Conservation (phyloP, 805 yeast genomes). For the Candida lessepsii region DNA sequence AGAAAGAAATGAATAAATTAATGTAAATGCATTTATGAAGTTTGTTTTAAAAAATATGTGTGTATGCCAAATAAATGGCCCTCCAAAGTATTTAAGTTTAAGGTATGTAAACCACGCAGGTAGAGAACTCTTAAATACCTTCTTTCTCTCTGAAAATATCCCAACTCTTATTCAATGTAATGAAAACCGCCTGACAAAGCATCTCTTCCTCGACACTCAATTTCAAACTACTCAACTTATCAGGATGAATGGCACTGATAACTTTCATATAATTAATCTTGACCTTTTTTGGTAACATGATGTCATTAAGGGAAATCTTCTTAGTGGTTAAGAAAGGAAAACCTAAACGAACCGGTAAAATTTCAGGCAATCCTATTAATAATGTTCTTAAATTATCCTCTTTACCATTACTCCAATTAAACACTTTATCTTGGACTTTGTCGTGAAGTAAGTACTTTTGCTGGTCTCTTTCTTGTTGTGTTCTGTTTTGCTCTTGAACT, state of each 20-base stretch:
- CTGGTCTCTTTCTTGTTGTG: slow-evolving; percentile 33
- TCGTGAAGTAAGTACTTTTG: slow-evolving; percentile 60
- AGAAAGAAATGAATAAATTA: slow-evolving; percentile 4
- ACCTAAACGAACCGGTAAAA: slow-evolving; percentile 48
- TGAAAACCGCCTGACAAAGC: slow-evolving; percentile 86
- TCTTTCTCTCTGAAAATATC: slow-evolving; percentile 69
- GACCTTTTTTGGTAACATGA: slow-evolving; percentile 87
- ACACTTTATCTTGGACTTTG: slow-evolving; percentile 51
- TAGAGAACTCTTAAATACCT: slow-evolving; percentile 15
- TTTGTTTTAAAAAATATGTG: too few species aligned
- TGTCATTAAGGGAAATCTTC: slow-evolving; percentile 58
- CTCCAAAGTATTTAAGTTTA: background rate
- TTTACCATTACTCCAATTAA: slow-evolving; percentile 69
- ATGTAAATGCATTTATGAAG: too few species aligned
- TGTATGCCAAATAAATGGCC: too few species aligned
- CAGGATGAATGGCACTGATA: slow-evolving; percentile 78
- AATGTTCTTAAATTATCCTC: slow-evolving; percentile 79
- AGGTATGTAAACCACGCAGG: too few species aligned
- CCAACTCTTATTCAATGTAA: slow-evolving; percentile 86
- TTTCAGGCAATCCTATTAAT: slow-evolving; percentile 61
- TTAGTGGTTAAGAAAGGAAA: slow-evolving; percentile 27
- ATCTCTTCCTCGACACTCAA: slow-evolving; percentile 69
- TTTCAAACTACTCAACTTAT: slow-evolving; percentile 53
- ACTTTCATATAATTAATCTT: slow-evolving; percentile 82
- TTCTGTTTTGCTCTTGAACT: slow-evolving; percentile 48